Base-by-base conservation (phyloP, 2,329 filamentous ascomycete genomes). In the Claviceps maximensis region DNA sequence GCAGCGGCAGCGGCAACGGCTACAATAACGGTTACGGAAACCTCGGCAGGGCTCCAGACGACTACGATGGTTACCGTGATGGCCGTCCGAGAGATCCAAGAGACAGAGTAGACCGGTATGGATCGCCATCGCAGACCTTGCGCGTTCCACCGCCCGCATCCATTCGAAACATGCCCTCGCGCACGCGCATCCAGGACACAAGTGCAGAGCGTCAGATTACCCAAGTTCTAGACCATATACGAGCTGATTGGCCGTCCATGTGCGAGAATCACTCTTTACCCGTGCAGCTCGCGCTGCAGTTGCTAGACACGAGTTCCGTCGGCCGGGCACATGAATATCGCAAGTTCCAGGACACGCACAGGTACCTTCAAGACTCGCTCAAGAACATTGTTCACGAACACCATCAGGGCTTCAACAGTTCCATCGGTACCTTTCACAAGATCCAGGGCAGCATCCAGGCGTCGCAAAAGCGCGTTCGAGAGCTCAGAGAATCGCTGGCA, bases 361-460 rank as follows among this genome's bases (percentile, higher is more conserved):
- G 82, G 58, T 88, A 93, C 65, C 79, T 98, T n/a, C 90, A 98
- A 65, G 85, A 86, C 61, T 90, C 91, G 10, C 76, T 98, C 54
- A 96, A 95, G 69, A 83, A 84, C 36, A 95, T 98, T 61, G 93
- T 98, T 27, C 95, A 98, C 67, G 91, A 98, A 71, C 91, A 98
- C 65, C 91, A 98, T 65, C 93, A 98, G 68, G 94, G 93, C 47
- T 98, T 98, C 77, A 98, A 97, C 71, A 95, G 89, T 68, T 96
- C 91, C 50, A 97, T 98, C 58, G 93, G 91, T 67, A 97, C 91
- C 21, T 98, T 97, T 65, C 94, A 98, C 74, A 96, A 95, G 69
- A 98, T 98, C 56, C 93, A 98, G 68, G 82, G 84, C 51, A 95
- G 89, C 69, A 93, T 98, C 58, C 87, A 91, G 62, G 76, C 81